Base-by-base conservation (phyloP, 805 yeast genomes). In the Torulaspora microellipsoides region DNA sequence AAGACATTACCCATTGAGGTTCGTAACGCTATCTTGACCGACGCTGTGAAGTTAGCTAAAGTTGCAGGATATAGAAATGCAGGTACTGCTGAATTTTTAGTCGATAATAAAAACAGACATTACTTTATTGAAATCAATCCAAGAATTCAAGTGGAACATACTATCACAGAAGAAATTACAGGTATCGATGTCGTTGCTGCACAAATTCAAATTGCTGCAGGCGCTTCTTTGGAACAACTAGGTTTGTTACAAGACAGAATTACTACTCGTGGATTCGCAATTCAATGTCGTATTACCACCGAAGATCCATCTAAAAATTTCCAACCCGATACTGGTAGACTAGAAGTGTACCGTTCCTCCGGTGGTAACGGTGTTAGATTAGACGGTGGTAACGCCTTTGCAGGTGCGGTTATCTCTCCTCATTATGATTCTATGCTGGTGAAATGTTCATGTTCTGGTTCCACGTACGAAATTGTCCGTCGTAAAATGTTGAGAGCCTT, bases 281-380 rank as follows among this genome's bases (percentile, higher is more conserved):
- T 93, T 57, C 99, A 93, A 74, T 91, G 99, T 75, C 89, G 99
- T 76, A 93, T 93, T 72, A 91, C 98, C 46, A 91, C 99, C 40
- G 99, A 93, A 69, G 99, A 91, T 65, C 98, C 99, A 10, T 65
- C 95, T 40, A 90, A 90, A 72, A 87, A 85, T 64, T 91, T 91
- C 81, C 97, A 87, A 70, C 99, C 99, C 12, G 99, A 91, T 65
- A 93, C 98, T 3, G 99, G 99, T 65, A 89, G 90, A 69, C 85
- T 91, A 58, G 99, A 91, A 69, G 99, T 91, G 36, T 91, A 91
- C 75, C 81, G 98, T 68, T 89, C 97, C 36, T 87, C 98, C 15
- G 99, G 99, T 70, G 99, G 99, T 75, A 93, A 93, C 64, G 99
- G 99, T 68, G 97, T 93, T 37, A 83, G 99, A 73, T 77, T 93